Evolutionary conservation across 441 rosid genomes (phyloP), one percentile per base, ranked within the genome.

Genomic region (Brassica hybrid): DNA sequence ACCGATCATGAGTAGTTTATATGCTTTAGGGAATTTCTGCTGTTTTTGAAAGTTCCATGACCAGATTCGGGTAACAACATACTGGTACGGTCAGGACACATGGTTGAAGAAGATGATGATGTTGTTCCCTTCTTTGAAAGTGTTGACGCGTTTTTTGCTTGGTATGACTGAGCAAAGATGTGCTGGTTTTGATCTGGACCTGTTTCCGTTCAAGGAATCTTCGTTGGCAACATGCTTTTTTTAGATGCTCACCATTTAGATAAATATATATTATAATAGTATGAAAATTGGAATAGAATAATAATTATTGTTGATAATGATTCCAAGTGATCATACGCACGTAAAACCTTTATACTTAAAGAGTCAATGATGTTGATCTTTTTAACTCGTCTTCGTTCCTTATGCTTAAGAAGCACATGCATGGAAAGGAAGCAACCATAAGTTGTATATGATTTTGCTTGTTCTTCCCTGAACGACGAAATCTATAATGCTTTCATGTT

Each of bases 321-420:
- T 74, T 32, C 75, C 10, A 74, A 74, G 72, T 74, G 69, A 69
- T 74, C 75, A 69, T 68, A 73, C 59, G 81, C 81, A 78, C 78
- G 71, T 78, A 67, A 67, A 25, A 36, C 19, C 21, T 23, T n/a
- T 25, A 27, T n/a, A n/a, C n/a, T n/a, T 65, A 1, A 30, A 13
- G 66, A 67, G 65, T 79, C 65, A n/a, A 73, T 79, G 70, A 79
- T 73, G 70, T 41, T 60, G 4, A 57, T n/a, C n/a, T n/a, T n/a
- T n/a, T n/a, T n/a, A 72, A 34, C 64, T 65, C 50, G 57, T 21
- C n/a, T 2, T 70, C 10, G 7, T 21, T 64, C 50, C 60, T 57
- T 18, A 17, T 45, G 52, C 60, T 45, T 30, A 48, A 72, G 73
- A 61, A 3, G 74, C 81, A 78, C 78, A 73, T 78, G 71, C 78